phyloP scores from a whole-genome alignment of 139 green algal species.

The Coelastrella sp. region DNA sequence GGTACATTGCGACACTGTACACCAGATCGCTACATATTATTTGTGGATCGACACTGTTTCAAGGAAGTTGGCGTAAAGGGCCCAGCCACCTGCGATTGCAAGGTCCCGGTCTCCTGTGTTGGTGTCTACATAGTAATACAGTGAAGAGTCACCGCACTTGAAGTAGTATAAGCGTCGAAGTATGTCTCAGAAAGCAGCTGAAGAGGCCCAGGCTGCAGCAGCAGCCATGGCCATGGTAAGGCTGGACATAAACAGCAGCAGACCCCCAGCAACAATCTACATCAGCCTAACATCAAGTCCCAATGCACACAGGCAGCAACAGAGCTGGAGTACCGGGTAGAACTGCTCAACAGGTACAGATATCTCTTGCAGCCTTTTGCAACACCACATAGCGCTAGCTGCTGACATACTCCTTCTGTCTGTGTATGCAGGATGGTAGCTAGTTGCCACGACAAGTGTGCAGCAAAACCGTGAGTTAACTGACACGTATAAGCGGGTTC shows the following conservation, averaged over 20 bases:
- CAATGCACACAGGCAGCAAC: slow-evolving; percentile 79
- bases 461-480: slow-evolving; percentile 87
- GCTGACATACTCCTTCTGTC: neutral
- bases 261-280: too few species aligned
- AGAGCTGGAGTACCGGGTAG: slow-evolving; percentile 95
- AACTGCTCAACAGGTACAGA: slow-evolving; percentile 93
- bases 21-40: too few species aligned
- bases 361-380: too few species aligned
- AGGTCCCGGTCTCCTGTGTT: too few species aligned
- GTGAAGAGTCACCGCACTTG: too few species aligned
- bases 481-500: too few species aligned
- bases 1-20: too few species aligned
- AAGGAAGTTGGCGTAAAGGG: too few species aligned
- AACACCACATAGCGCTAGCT: neutral
- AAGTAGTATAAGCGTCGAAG: neutral
- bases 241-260: neutral
- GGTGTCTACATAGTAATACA: neutral
- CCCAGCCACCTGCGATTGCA: too few species aligned
- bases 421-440: slow-evolving; percentile 83
- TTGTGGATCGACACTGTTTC: too few species aligned
- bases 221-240: slow-evolving; percentile 41
- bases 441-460: slow-evolving; percentile 88
- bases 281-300: too few species aligned
- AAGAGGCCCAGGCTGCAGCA: slow-evolving; percentile 38
- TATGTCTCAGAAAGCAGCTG: slow-evolving; percentile 24